Conservation (phyloP, 345 rosid species). For the Camelina hispida region DNA sequence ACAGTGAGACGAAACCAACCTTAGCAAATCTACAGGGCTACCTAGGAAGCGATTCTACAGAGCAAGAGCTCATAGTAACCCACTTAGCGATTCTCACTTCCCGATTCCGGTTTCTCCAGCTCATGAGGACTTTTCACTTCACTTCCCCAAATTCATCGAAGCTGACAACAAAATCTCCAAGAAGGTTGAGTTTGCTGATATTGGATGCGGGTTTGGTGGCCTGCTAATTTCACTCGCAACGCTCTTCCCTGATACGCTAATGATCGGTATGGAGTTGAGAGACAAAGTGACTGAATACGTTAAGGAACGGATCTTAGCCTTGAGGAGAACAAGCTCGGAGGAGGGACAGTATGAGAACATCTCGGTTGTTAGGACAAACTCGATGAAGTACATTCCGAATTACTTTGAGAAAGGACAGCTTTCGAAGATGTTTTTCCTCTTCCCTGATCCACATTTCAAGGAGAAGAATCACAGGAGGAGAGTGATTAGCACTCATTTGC, state of each 20-base stretch:
- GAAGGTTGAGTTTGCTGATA: slow-evolving; percentile 70
- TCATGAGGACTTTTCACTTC: slow-evolving; percentile 65
- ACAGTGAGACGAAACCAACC: slow-evolving; percentile 56
- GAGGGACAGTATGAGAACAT: slow-evolving; percentile 65
- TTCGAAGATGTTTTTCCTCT: slow-evolving; percentile 79
- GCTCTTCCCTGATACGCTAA: slow-evolving; percentile 69
- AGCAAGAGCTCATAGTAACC: slow-evolving; percentile 85
- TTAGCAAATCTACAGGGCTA: slow-evolving; percentile 73
- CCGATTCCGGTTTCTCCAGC: slow-evolving; percentile 69
- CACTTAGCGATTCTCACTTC: slow-evolving; percentile 79
- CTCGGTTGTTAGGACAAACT: slow-evolving; percentile 81
- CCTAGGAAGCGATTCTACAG: slow-evolving; percentile 81
- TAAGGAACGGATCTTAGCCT: slow-evolving; percentile 66
- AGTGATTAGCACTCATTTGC: slow-evolving; percentile 71
- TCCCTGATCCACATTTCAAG: slow-evolving; percentile 88
- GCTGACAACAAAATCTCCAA: slow-evolving; percentile 44
- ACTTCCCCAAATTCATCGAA: slow-evolving; percentile 58
- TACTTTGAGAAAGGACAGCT: slow-evolving; percentile 82
- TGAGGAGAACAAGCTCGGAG: slow-evolving; percentile 53
- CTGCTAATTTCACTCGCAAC: slow-evolving; percentile 73
- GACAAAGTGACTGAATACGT: slow-evolving; percentile 81
- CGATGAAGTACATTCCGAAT: slow-evolving; percentile 85
- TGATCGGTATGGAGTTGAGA: slow-evolving; percentile 87
- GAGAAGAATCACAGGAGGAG: slow-evolving; percentile 86
- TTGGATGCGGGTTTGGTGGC: slow-evolving; percentile 88